A percentile compares a stretch with the other conserved stretches of the same genome.
These are phyloP conservation scores for Trametopsis cervina DNA, from an alignment of 768 basidiomycete species.

Conservation along the genomic window DNA sequence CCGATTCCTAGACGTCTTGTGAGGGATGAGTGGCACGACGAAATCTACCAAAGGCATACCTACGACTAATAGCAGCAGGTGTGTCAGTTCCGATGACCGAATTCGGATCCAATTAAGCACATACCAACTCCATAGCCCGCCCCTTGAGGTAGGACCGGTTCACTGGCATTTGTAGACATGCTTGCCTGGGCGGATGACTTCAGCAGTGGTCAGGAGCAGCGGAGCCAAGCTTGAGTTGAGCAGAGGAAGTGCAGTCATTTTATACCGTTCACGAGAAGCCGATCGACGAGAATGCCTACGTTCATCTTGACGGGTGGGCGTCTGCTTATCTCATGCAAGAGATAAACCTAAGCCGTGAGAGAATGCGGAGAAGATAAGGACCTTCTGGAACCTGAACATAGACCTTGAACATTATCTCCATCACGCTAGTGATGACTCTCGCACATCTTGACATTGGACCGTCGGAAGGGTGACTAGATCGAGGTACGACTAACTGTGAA, in stretches of 20 bases:
- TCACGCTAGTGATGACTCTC: not conserved
- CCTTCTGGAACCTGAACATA: not conserved
- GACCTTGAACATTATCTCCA: not conserved
- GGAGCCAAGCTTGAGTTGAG: not conserved
- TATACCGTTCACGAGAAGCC: too few relatives aligned
- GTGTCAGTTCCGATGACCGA: not conserved
- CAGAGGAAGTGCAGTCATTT: too few relatives aligned
- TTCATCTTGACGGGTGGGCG: too few relatives aligned
- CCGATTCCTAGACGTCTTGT: constrained; percentile 77
- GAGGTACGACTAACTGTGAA: too few relatives aligned
- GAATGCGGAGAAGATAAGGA: not conserved
- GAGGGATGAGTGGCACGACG: too few relatives aligned
- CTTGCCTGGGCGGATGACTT: not conserved
- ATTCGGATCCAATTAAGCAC: not conserved
- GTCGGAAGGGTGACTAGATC: too few relatives aligned
- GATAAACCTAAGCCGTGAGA: not conserved
- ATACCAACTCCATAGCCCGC: constrained; percentile 81
- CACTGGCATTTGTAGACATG: constrained; percentile 19
- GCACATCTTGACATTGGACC: not conserved
- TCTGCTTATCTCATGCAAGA: too few relatives aligned
- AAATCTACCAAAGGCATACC: constrained; percentile 29
- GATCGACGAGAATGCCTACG: too few relatives aligned
- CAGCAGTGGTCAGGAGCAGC: not conserved
- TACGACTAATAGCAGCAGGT: constrained; percentile 33
- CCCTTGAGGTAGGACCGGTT: constrained; percentile 60